phyloP scores from a whole-genome alignment of 495 filamentous ascomycete genomes.

The Trichocladium antarcticum region DNA sequence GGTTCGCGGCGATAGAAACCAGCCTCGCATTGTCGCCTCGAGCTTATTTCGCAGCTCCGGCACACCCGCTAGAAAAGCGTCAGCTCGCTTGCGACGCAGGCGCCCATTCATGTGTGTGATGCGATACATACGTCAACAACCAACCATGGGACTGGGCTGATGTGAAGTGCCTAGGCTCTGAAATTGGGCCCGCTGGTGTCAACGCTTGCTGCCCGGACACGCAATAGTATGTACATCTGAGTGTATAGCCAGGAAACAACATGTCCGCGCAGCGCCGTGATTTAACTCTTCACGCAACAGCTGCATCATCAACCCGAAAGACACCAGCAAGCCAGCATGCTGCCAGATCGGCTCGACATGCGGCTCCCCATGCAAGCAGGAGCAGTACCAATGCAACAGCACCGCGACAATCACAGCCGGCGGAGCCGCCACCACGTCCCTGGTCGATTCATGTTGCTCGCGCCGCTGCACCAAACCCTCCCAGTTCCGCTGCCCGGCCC shows the following conservation, averaged over 20 bases:
- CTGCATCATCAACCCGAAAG: constrained; percentile 21
- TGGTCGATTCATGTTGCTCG: constrained; percentile 28
- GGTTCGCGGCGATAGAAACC: constrained; percentile 15
- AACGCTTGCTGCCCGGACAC: constrained; percentile 10
- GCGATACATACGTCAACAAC: neutral
- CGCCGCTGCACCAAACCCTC: constrained; percentile 27
- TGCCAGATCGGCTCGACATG: constrained; percentile 32
- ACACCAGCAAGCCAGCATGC: constrained; percentile 20
- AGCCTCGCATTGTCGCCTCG: constrained; percentile 12
- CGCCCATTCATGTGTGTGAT: constrained; percentile 11
- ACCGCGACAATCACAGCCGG: constrained; percentile 15
- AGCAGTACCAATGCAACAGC: constrained; percentile 14
- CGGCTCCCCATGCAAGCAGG: constrained; percentile 21
- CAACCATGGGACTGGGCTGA: neutral
- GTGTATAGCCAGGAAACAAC: neutral
- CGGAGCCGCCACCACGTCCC: constrained; percentile 10
- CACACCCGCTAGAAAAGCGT: constrained; percentile 9
- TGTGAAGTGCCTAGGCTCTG: constrained; percentile 3
- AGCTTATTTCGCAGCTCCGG: constrained; percentile 6
- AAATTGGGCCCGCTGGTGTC: constrained; percentile 10
- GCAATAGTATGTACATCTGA: constrained; percentile 8
- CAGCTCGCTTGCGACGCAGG: constrained; percentile 4
- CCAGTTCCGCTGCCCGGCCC: constrained; percentile 32
- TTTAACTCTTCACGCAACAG: constrained; percentile 7
- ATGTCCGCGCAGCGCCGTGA: neutral